These are phyloP conservation scores for Solanum dulcamara DNA, from an alignment of 257 asterid species.

Conservation along the genomic window DNA sequence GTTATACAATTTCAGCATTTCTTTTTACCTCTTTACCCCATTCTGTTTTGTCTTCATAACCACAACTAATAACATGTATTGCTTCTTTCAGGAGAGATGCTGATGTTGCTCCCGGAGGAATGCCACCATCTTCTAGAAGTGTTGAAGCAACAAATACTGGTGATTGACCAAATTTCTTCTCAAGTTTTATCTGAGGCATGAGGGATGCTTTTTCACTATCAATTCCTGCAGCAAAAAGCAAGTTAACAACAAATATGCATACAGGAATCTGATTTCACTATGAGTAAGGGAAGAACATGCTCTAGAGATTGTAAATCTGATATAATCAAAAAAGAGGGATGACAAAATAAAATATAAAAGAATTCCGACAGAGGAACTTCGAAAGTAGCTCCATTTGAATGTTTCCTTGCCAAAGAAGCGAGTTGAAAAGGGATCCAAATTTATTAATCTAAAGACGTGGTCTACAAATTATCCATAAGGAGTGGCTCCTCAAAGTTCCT, in stretches of 20 bases:
- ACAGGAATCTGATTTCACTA: not conserved
- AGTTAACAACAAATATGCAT: not conserved
- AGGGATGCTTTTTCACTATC: conserved; percentile 68
- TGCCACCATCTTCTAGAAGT: conserved; percentile 81
- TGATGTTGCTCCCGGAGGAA: conserved; percentile 76
- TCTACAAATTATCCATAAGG: not conserved
- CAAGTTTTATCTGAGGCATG: conserved; percentile 77
- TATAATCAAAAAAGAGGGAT: not conserved
- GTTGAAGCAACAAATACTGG: conserved; percentile 89
- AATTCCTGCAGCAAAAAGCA: conserved; percentile 39
- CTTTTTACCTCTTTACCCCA: conserved; percentile 91
- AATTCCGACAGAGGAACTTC: not conserved
- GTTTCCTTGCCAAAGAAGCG: not conserved
- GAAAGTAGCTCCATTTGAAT: not conserved
- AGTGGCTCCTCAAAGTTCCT: not conserved
- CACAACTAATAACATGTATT: conserved; percentile 92
- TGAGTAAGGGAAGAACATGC: not conserved
- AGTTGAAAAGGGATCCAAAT: not conserved
- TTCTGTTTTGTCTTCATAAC: conserved; percentile 93
- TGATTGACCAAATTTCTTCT: conserved; percentile 90
- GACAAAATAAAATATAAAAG: not conserved
- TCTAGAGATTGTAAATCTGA: not conserved
- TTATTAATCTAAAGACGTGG: not conserved
- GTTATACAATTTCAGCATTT: not conserved
- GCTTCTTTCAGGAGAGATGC: conserved; percentile 97